phyloP scores from a whole-genome alignment of 2,329 filamentous ascomycete genomes.

The Xylaria sp. region DNA sequence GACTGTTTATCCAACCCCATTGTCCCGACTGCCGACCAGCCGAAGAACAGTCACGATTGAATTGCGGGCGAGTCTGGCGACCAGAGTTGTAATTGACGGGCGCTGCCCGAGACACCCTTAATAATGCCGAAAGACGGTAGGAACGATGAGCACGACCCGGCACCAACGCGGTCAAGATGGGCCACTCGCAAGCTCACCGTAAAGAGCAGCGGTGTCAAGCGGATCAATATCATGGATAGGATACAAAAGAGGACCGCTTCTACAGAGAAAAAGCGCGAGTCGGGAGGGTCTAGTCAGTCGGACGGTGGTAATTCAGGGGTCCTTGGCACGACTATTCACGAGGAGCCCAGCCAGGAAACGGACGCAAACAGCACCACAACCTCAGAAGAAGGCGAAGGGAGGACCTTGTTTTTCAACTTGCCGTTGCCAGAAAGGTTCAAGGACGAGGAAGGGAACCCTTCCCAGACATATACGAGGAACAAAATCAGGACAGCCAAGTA shows the following conservation, averaged over 20 bases:
- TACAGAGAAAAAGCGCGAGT: constrained; percentile 72
- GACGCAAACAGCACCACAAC: constrained; percentile 46
- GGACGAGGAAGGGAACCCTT: constrained; percentile 81
- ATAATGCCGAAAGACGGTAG: constrained; percentile 45
- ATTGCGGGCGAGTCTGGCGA: constrained; percentile 49
- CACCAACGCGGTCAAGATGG: constrained; percentile 87
- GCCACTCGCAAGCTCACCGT: constrained; percentile 87
- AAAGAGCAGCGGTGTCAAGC: constrained; percentile 77
- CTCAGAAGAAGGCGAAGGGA: constrained; percentile 48
- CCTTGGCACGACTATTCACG: constrained; percentile 38
- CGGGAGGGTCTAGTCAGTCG: constrained; percentile 34
- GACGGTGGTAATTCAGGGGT: constrained; percentile 43
- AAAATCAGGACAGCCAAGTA: constrained; percentile 99
- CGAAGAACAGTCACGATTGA: constrained; percentile 35
- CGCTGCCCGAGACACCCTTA: constrained; percentile 47
- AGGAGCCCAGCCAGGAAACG: constrained; percentile 44
- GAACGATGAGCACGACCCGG: constrained; percentile 47
- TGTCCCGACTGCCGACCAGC: constrained; percentile 4
- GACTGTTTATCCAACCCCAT: background rate
- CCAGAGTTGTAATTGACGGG: constrained; percentile 49
- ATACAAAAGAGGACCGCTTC: constrained; percentile 66
- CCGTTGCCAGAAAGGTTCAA: constrained; percentile 75
- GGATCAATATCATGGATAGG: constrained; percentile 80
- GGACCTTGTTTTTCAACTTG: constrained; percentile 84
- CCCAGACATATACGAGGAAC: constrained; percentile 78